Percentiles rank a stretch among this genome's conserved stretches.
These are phyloP conservation scores for Komagataella ulmi DNA, from an alignment of 805 yeast genomes.

Conservation along the genomic window DNA sequence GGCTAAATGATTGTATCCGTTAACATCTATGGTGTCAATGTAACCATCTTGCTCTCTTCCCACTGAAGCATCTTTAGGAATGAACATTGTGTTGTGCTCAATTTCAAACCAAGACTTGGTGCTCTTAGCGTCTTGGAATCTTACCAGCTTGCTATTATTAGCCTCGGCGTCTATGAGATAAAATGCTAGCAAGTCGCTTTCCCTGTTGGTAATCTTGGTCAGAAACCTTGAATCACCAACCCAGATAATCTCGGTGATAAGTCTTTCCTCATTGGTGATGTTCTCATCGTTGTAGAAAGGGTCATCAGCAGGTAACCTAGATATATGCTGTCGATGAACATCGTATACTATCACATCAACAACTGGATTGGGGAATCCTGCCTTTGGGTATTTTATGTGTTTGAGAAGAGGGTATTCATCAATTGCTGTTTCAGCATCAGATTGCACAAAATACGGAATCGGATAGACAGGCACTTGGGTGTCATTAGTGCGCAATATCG, in stretches of 20 bases:
- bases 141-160: slow-evolving; percentile 22
- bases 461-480: slow-evolving; percentile 60
- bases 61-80: slow-evolving; percentile 33
- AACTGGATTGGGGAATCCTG: slow-evolving; percentile 65
- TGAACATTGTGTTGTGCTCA: slow-evolving; percentile 43
- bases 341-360: slow-evolving; percentile 41
- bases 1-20: slow-evolving; percentile 65
- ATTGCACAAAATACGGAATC: slow-evolving; percentile 61
- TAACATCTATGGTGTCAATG: slow-evolving; percentile 59
- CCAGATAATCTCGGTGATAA: slow-evolving; percentile 65
- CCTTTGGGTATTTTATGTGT: slow-evolving; percentile 68
- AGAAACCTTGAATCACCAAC: slow-evolving; percentile 40
- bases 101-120: slow-evolving; percentile 72
- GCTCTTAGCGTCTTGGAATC: slow-evolving; percentile 29
- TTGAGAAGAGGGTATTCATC: slow-evolving; percentile 42
- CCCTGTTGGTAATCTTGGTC: slow-evolving; percentile 50
- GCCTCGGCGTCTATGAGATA: slow-evolving; percentile 34
- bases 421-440: slow-evolving; percentile 20
- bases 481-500: slow-evolving; percentile 61
- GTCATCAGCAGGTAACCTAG: slow-evolving; percentile 12
- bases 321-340: slow-evolving; percentile 11
- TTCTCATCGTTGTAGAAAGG: slow-evolving; percentile 28
- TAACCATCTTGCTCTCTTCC: slow-evolving; percentile 52
- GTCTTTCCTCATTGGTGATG: slow-evolving; percentile 24
- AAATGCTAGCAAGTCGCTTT: slow-evolving; percentile 50